Evolutionary conservation across 1,284 basidiomycete genomes (phyloP), one percentile per base, ranked within the genome.

Genomic region (Cryptococcus sp.): DNA sequence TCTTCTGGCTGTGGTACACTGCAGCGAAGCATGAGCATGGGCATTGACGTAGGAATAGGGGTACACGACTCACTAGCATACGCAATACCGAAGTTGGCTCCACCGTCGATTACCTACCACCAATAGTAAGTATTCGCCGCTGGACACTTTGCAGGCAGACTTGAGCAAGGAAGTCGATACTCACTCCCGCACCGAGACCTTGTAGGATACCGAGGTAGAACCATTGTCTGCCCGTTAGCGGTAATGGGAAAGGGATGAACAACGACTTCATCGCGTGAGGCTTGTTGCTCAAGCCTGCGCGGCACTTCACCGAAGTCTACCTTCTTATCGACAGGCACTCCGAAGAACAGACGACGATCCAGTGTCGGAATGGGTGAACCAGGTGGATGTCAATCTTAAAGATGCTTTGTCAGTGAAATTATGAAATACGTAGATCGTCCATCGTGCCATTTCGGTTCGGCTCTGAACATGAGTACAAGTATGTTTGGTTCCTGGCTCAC

Each of bases 61-160:
- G 27, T 23, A 22, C 10, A 3, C 4, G 0, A 68, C 71, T 62
- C 59, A 75, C 75, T 77, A 3, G 72, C 73, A 65, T 75, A 77
- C 5, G 77, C 77, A 13, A 80, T 75, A 17, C 61, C 77, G 65
- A 79, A 79, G 62, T 80, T 80, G 13, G 71, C 72, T 8, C 74
- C 77, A 17, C 67, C 71, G 59, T 78, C 76, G 27, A 78, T 75
- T 47, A 76, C 54, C 59, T 70, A 40, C 7, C n/a, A 5, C n/a
- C 42, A 42, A 35, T 22, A 50, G 22, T n/a, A 31, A 17, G n/a
- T 27, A 20, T 51, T 57, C 41, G 16, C 50, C 45, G 45, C 45
- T 25, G 8, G 16, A 44, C 40, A 23, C 40, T 46, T 19, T 22
- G 39, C 31, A 20, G 20, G 47, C 23, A 22, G 10, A 13, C 13